Evolutionary conservation across 2,329 filamentous ascomycete genomes (phyloP).

Genomic region (Zalaria obscura): DNA sequence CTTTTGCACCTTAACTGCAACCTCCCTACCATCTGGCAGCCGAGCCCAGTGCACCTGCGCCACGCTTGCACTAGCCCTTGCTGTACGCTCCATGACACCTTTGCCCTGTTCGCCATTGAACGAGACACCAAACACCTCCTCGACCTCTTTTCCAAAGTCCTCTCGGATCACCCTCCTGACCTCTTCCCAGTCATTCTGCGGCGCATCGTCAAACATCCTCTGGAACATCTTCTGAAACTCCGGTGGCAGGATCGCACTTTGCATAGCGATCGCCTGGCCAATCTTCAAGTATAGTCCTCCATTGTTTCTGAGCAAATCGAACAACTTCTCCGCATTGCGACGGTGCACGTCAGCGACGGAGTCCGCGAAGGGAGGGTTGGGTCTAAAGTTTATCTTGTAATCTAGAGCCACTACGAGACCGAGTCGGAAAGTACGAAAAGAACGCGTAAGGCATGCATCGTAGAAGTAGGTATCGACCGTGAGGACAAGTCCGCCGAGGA

Average conservation of each 20-base stretch:
- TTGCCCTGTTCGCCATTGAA: slow-evolving; percentile 48
- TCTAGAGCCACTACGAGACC: slow-evolving; percentile 74
- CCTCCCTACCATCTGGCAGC: slow-evolving; percentile 72
- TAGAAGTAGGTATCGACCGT: slow-evolving; percentile 60
- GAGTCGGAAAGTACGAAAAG: slow-evolving; percentile 64
- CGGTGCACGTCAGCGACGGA: slow-evolving; percentile 66
- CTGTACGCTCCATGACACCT: slow-evolving; percentile 57
- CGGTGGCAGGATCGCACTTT: slow-evolving; percentile 81
- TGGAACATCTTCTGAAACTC: slow-evolving; percentile 96
- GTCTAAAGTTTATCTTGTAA: slow-evolving; percentile 92
- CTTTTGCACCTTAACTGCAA: slow-evolving; percentile 95
- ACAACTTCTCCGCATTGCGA: slow-evolving; percentile 72
- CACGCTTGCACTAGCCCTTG: slow-evolving; percentile 72
- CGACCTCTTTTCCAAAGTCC: slow-evolving; percentile 70
- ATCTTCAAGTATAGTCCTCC: slow-evolving; percentile 95
- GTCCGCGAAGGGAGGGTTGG: slow-evolving; percentile 58
- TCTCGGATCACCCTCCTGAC: slow-evolving; percentile 73
- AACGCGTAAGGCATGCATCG: slow-evolving; percentile 65
- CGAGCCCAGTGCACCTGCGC: slow-evolving; percentile 95
- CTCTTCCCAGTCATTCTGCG: slow-evolving; percentile 78
- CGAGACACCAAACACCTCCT: slow-evolving; percentile 86
- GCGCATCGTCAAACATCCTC: slow-evolving; percentile 94
- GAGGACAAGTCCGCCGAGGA: slow-evolving; percentile 48
- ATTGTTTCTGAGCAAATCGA: slow-evolving; percentile 68
- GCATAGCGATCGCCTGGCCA: slow-evolving; percentile 96